Conservation (phyloP, 768 basidiomycete species). For the Mycena leptocephala region DNA sequence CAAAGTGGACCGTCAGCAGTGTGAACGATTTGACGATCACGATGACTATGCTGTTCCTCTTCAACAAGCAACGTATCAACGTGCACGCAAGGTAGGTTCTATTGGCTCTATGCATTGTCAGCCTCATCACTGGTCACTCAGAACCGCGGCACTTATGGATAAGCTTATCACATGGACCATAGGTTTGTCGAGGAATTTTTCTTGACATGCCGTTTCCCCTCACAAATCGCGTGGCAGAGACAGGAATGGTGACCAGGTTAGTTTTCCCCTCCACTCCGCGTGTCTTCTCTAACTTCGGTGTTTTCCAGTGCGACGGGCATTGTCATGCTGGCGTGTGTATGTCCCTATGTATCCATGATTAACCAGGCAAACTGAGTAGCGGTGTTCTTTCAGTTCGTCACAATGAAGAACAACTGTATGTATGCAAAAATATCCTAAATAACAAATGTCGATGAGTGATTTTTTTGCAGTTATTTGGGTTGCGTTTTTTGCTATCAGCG, state of each 20-base stretch:
- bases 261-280: too few species aligned
- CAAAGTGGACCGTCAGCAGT: not conserved
- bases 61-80: not conserved
- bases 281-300: too few species aligned
- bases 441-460: too few species aligned
- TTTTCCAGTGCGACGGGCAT: not conserved
- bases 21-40: slow-evolving; percentile 6
- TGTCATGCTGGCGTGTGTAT: not conserved
- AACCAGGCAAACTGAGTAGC: not conserved
- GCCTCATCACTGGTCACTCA: not conserved
- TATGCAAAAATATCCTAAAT: too few species aligned
- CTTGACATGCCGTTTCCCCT: not conserved
- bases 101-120: not conserved
- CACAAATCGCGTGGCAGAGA: not conserved
- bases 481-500: not conserved
- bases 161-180: slow-evolving; percentile 7
- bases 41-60: not conserved
- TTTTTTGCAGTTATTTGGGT: not conserved
- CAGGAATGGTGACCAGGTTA: slow-evolving; percentile 11
- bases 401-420: not conserved
- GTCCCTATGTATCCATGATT: too few species aligned
- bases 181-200: not conserved
- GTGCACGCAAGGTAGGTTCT: not conserved
- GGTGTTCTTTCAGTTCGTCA: not conserved
- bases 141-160: not conserved